A percentile compares a stretch with the other conserved stretches of the same genome.
Conservation (phyloP, 192 early-diverging fungal species). For the Backusella luteola region DNA sequence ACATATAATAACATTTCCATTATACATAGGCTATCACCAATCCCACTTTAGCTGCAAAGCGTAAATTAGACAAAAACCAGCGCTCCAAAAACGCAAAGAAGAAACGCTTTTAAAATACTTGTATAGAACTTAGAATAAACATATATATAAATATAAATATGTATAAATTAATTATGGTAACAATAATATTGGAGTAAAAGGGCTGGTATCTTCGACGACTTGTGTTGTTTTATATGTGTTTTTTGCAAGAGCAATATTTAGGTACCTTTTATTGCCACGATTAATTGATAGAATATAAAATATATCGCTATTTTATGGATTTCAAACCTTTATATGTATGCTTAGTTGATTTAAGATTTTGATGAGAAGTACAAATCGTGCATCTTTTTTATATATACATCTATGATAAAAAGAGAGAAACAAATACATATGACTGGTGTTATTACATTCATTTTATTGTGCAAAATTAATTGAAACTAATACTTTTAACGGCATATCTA, state of each 20-base stretch:
- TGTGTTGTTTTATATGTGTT: background rate
- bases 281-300: background rate
- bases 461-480: background rate
- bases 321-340: too few species aligned
- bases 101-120: slow-evolving; percentile 7
- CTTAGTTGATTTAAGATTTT: too few species aligned
- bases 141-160: too few species aligned
- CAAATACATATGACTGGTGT: background rate
- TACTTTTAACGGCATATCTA: background rate
- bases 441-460: background rate
- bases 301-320: too few species aligned
- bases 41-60: slow-evolving; percentile 24
- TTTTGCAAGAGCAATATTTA: background rate
- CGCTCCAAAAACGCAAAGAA: slow-evolving; percentile 1
- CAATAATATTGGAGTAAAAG: background rate
- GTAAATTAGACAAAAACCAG: slow-evolving; percentile 13
- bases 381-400: too few species aligned
- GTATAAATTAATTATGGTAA: background rate
- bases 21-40: slow-evolving; percentile 14
- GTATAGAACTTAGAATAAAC: slow-evolving; percentile 8
- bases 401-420: too few species aligned
- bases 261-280: too few species aligned
- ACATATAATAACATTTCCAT: background rate
- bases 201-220: background rate
- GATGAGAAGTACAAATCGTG: too few species aligned